A percentile compares a stretch with the other conserved stretches of the same genome.
phyloP scores from a whole-genome alignment of 2,329 filamentous ascomycete genomes.

The Stemphylium vesicarium region DNA sequence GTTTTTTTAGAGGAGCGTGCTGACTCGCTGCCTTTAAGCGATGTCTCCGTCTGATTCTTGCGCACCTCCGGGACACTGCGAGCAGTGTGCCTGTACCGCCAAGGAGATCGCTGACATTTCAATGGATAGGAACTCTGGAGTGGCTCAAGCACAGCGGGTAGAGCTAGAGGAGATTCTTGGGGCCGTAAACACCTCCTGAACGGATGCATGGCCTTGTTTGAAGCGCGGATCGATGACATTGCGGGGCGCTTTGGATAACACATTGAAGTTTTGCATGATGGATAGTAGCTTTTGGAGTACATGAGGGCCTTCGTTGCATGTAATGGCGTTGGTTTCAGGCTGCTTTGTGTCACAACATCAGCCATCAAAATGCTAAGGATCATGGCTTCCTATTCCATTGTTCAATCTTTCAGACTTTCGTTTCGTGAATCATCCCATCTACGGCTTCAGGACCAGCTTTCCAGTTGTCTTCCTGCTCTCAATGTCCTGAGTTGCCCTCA shows the following conservation, averaged over 20 bases:
- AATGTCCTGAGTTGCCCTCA: constrained; percentile 74
- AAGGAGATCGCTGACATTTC: constrained; percentile 16
- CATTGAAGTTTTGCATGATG: too few species aligned
- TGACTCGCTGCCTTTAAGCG: not conserved
- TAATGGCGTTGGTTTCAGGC: too few species aligned
- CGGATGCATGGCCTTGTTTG: too few species aligned
- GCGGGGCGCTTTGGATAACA: not conserved
- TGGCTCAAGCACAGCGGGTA: constrained; percentile 15
- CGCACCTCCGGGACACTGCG: not conserved
- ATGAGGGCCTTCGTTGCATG: too few species aligned
- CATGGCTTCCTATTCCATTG: not conserved
- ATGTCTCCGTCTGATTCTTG: not conserved
- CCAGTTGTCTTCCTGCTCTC: constrained; percentile 83
- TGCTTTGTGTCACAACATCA: not conserved
- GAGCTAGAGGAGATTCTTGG: constrained; percentile 6
- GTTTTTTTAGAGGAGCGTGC: not conserved
- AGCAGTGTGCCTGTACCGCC: constrained; percentile 7
- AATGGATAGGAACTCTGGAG: constrained; percentile 12
- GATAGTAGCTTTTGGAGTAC: too few species aligned
- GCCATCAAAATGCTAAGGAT: too few species aligned
- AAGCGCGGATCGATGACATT: not conserved
- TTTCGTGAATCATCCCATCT: not conserved
- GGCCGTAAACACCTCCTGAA: not conserved
- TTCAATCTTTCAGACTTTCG: not conserved
- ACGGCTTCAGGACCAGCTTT: constrained; percentile 77